Percentiles rank a stretch among this genome's conserved stretches.
These are phyloP conservation scores for Ramalina peruviana DNA, from an alignment of 495 filamentous ascomycete genomes.

Conservation along the genomic window DNA sequence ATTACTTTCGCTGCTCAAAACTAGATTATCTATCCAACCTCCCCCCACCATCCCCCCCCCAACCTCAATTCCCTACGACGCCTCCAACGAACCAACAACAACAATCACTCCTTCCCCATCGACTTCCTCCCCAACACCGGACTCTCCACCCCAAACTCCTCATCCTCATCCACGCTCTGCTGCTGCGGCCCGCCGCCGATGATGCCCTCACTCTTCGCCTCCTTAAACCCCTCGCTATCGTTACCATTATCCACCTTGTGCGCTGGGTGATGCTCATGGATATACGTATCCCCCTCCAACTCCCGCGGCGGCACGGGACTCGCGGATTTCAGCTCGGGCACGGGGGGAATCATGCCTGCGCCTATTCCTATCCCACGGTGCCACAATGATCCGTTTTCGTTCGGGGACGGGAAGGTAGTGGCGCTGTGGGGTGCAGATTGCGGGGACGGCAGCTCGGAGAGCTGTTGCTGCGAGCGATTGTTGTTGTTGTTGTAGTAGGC, in stretches of 20 bases:
- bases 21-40: too few relatives aligned
- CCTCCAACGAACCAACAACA: background rate
- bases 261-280: slow-evolving; percentile 15
- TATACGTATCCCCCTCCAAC: slow-evolving; percentile 11
- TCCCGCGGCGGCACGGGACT: slow-evolving; percentile 7
- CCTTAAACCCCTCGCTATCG: background rate
- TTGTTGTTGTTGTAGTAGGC: background rate
- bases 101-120: background rate
- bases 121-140: background rate
- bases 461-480: background rate
- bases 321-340: background rate
- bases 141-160: background rate
- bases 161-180: background rate
- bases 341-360: background rate
- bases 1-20: too few relatives aligned
- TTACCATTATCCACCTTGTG: background rate
- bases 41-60: too few relatives aligned
- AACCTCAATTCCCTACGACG: too few relatives aligned
- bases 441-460: slow-evolving; percentile 7
- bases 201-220: background rate
- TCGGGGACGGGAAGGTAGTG: background rate
- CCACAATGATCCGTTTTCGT: background rate
- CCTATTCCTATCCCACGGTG: background rate
- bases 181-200: background rate
- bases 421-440: background rate